A percentile compares a stretch with the other conserved stretches of the same genome.
Conservation (phyloP, 805 yeast species). For the Brettanomyces sp. region DNA sequence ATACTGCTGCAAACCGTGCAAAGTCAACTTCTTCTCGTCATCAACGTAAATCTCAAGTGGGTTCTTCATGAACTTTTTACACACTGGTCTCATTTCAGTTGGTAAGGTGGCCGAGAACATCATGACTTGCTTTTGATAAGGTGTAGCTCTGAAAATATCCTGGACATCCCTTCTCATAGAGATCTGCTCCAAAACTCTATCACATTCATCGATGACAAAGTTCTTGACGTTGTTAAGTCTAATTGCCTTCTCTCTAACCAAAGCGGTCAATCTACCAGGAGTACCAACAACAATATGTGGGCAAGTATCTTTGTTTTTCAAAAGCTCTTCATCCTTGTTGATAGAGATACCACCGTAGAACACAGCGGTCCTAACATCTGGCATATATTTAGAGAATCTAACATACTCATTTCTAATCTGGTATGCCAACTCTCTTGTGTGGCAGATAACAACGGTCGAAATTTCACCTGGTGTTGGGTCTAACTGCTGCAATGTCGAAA, state of each 20-base stretch:
- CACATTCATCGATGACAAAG: constrained; percentile 97
- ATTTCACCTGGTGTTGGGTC: constrained; percentile 98
- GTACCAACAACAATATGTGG: constrained; percentile 98
- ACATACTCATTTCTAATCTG: constrained; percentile 96
- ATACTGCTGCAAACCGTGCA: constrained; percentile 97
- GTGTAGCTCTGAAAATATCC: constrained; percentile 94
- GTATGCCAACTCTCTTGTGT: constrained; percentile 97
- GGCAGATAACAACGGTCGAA: constrained; percentile 89
- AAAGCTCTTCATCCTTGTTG: constrained; percentile 73
- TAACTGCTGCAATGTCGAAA: constrained; percentile 91
- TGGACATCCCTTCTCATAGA: constrained; percentile 99
- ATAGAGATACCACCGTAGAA: constrained; percentile 94
- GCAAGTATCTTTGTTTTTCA: constrained; percentile 85
- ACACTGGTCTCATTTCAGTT: constrained; percentile 89
- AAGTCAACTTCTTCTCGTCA: constrained; percentile 92
- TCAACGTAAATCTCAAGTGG: constrained; percentile 97
- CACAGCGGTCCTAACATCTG: constrained; percentile 93
- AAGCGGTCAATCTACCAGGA: constrained; percentile 94
- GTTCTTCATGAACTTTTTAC: constrained; percentile 96
- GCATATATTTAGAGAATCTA: constrained; percentile 96
- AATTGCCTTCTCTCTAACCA: constrained; percentile 83
- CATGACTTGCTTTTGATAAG: constrained; percentile 98
- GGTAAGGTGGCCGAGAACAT: constrained; percentile 97
- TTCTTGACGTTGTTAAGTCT: constrained; percentile 85
- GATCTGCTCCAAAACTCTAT: constrained; percentile 76